A percentile compares a stretch with the other conserved stretches of the same genome.
phyloP scores from a whole-genome alignment of 768 basidiomycete genomes.

The Rhizopogon sp. region DNA sequence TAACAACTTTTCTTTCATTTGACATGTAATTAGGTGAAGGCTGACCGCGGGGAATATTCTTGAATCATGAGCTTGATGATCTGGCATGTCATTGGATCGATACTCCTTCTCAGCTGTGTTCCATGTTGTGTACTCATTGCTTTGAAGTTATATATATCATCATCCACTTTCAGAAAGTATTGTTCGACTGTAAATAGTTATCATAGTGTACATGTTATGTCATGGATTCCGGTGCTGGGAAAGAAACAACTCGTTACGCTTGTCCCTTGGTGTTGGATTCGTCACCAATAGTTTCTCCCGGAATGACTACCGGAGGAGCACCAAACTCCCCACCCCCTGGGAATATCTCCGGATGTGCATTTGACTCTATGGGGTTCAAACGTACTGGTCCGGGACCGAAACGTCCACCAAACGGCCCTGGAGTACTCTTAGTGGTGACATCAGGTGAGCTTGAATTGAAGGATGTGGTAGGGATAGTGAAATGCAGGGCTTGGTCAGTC shows the following conservation, averaged over 20 bases:
- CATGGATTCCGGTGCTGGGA: not conserved
- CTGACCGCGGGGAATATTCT: not conserved
- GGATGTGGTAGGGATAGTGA: conserved; percentile 16
- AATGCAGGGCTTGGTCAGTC: conserved; percentile 21
- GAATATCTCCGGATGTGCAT: conserved; percentile 15
- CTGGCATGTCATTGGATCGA: not conserved
- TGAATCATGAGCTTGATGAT: not conserved
- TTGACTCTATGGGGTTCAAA: conserved; percentile 16
- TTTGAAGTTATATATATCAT: not conserved
- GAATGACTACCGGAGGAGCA: conserved; percentile 17
- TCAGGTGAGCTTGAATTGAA: conserved; percentile 7
- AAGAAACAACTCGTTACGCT: no score
- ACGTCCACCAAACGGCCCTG: conserved; percentile 8
- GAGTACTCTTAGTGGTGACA: conserved; percentile 8
- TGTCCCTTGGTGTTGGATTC: conserved; percentile 1
- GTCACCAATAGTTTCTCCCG: conserved; percentile 23
- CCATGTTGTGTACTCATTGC: not conserved
- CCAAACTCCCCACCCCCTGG: conserved; percentile 26
- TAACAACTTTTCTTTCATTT: not conserved
- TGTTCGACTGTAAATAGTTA: not conserved
- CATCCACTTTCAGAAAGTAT: not conserved
- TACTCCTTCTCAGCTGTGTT: not conserved
- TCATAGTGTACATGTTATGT: not conserved
- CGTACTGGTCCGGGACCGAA: conserved; percentile 14
- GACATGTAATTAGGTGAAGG: not conserved